phyloP scores from a whole-genome alignment of 1,284 basidiomycete species.

The Boletus sp. region DNA sequence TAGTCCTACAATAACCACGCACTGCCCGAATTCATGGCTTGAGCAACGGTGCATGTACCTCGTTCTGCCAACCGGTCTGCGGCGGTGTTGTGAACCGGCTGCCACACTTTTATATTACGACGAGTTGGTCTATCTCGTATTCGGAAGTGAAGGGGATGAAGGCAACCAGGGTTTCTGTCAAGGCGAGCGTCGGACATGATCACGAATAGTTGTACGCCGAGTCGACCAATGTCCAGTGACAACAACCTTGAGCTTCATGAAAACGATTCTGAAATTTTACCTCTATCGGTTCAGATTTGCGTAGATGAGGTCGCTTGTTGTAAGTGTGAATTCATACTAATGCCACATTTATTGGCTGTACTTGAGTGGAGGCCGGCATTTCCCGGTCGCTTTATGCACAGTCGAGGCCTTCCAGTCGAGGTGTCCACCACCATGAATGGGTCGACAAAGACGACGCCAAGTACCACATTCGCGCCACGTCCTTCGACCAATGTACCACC shows the following conservation, averaged over 20 bases:
- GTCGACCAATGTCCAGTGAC: not conserved
- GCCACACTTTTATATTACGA: not conserved
- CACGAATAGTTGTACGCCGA: not conserved
- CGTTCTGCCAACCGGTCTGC: not conserved
- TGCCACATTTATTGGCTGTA: too few species aligned
- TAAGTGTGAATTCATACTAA: too few species aligned
- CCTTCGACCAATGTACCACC: conserved; percentile 52
- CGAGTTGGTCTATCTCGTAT: not conserved
- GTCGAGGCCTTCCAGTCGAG: too few species aligned
- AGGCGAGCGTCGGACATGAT: not conserved
- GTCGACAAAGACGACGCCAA: conserved; percentile 7
- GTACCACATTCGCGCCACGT: conserved; percentile 46
- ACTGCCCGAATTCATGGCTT: too few species aligned
- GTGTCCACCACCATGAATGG: not conserved
- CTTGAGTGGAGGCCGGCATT: not conserved
- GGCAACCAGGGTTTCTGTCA: not conserved
- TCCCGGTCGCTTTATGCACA: not conserved
- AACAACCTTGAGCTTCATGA: not conserved
- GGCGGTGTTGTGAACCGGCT: conserved; percentile 6
- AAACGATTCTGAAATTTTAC: not conserved
- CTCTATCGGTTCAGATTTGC: not conserved
- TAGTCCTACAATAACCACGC: not conserved
- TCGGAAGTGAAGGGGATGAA: not conserved
- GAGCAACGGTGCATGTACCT: not conserved
- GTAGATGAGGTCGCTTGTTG: not conserved